Evolutionary conservation across 2,329 filamentous ascomycete species (phyloP).

Genomic region (Xylariales sp.): DNA sequence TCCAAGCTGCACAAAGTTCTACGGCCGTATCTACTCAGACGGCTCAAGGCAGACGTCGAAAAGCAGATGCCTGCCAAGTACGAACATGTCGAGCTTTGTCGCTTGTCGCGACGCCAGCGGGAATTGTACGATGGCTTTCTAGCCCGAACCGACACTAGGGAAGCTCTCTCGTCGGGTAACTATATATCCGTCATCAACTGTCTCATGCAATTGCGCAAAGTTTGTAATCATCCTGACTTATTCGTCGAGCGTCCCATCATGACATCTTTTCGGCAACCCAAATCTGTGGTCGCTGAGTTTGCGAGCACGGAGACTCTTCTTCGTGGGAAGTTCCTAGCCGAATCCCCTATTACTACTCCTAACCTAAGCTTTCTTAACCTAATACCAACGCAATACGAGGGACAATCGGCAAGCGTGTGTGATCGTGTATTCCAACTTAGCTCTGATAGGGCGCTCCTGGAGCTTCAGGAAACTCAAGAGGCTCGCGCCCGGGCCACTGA

Average conservation of each 20-base stretch:
- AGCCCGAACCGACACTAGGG: slow-evolving; percentile 86
- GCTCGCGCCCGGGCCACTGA: slow-evolving; percentile 66
- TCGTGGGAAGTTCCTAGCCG: slow-evolving; percentile 71
- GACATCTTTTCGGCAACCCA: slow-evolving; percentile 93
- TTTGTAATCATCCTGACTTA: slow-evolving; percentile 97
- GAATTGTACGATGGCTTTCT: slow-evolving; percentile 98
- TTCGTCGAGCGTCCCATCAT: slow-evolving; percentile 97
- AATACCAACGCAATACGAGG: slow-evolving; percentile 77
- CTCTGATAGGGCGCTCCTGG: slow-evolving; percentile 75
- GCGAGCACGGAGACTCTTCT: slow-evolving; percentile 78
- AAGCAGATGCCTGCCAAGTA: slow-evolving; percentile 99
- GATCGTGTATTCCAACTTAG: slow-evolving; percentile 73
- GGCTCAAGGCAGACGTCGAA: slow-evolving; percentile 95
- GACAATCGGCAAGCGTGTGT: slow-evolving; percentile 65
- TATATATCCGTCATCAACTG: slow-evolving; percentile 99
- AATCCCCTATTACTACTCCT: slow-evolving; percentile 71
- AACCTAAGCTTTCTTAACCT: slow-evolving; percentile 84
- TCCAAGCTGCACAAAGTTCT: slow-evolving; percentile 93
- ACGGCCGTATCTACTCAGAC: slow-evolving; percentile 88
- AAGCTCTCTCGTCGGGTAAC: slow-evolving; percentile 90
- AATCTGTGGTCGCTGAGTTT: slow-evolving; percentile 79
- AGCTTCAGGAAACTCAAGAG: slow-evolving; percentile 78
- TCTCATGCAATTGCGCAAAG: slow-evolving; percentile 95
- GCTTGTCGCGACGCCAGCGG: slow-evolving; percentile 92
- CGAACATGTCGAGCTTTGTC: slow-evolving; percentile 95